Conservation (phyloP, 2,329 filamentous ascomycete species). For the Cryphonectria radicalis region DNA sequence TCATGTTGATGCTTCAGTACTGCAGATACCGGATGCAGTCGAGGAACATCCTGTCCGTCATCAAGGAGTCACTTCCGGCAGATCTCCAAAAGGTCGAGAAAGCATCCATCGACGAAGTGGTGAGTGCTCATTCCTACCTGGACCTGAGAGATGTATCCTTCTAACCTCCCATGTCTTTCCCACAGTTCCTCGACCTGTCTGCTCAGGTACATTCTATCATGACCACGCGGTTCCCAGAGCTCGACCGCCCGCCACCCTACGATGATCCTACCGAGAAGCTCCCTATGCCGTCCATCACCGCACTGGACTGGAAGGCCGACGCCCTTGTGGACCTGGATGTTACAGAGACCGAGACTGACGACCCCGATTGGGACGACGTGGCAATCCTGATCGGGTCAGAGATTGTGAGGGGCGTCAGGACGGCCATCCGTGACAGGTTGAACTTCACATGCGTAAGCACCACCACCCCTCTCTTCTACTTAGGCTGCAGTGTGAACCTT, state of each 20-base stretch:
- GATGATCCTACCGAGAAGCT: constrained; percentile 73
- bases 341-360: constrained; percentile 71
- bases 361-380: constrained; percentile 97
- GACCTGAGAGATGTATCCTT: not conserved
- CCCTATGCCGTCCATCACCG: constrained; percentile 70
- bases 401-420: constrained; percentile 78
- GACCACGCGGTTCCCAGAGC: constrained; percentile 75
- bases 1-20: not conserved
- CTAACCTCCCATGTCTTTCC: not conserved
- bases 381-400: constrained; percentile 85
- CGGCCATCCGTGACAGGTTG: constrained; percentile 68
- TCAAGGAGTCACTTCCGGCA: constrained; percentile 73
- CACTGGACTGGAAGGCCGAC: constrained; percentile 82
- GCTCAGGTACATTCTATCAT: constrained; percentile 79
- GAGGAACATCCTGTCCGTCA: constrained; percentile 75
- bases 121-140: not conserved
- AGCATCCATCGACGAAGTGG: constrained; percentile 89
- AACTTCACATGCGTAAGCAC: constrained; percentile 73
- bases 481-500: too few species aligned
- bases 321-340: constrained; percentile 79
- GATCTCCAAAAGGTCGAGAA: constrained; percentile 81
- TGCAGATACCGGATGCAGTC: constrained; percentile 76
- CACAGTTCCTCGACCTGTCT: constrained; percentile 80
- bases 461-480: not conserved
- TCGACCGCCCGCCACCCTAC: constrained; percentile 69